phyloP scores from a whole-genome alignment of 257 asterid genomes.

The Coffea canephora region DNA sequence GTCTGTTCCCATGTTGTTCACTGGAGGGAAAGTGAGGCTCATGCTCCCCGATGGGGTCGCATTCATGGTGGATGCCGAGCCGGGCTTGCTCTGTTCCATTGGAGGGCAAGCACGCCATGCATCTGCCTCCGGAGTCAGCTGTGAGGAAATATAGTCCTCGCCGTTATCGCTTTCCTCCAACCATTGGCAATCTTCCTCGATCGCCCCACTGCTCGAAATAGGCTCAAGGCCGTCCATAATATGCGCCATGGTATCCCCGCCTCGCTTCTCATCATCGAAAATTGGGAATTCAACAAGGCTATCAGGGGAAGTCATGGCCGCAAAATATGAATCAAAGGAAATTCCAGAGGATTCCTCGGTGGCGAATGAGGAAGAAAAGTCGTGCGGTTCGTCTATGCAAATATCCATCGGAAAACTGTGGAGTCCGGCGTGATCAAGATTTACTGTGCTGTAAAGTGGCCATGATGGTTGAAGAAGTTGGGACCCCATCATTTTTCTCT shows the following conservation, averaged over 20 bases:
- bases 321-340: slow-evolving; percentile 42
- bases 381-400: slow-evolving; percentile 11
- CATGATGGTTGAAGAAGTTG: slow-evolving; percentile 42
- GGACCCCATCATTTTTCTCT: slow-evolving; percentile 45
- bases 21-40: slow-evolving; percentile 32
- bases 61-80: neutral
- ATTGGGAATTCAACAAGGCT: slow-evolving; percentile 35
- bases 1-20: slow-evolving; percentile 34
- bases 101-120: slow-evolving; percentile 34
- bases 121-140: slow-evolving; percentile 18
- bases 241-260: slow-evolving; percentile 12
- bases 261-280: slow-evolving; percentile 23
- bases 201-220: slow-evolving; percentile 5
- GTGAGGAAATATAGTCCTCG: slow-evolving; percentile 27
- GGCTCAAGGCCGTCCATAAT: slow-evolving; percentile 28
- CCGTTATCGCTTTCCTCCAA: slow-evolving; percentile 36
- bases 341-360: slow-evolving; percentile 38
- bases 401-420: slow-evolving; percentile 34
- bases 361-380: slow-evolving; percentile 38
- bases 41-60: slow-evolving; percentile 2
- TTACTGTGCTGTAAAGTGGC: slow-evolving; percentile 29
- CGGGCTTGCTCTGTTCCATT: slow-evolving; percentile 14
- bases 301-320: slow-evolving; percentile 34
- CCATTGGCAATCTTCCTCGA: slow-evolving; percentile 38
- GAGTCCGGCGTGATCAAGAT: slow-evolving; percentile 20